Evolutionary conservation across 192 early-diverging fungal species (phyloP), one percentile per base, ranked within the genome.

Genomic region (Linnemannia zychae): DNA sequence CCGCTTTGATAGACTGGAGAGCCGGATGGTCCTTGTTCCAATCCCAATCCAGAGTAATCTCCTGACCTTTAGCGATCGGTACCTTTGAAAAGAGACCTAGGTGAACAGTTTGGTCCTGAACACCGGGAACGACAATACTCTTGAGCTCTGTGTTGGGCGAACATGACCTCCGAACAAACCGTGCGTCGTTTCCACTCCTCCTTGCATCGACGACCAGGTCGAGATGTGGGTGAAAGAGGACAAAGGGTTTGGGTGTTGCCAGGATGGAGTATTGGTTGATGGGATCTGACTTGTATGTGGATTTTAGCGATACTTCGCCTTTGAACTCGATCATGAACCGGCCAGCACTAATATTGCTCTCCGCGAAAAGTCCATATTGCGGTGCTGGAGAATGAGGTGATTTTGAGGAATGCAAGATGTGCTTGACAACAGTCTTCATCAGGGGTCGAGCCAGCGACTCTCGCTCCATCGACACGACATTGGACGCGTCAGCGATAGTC

Each of bases 271-370:
- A 96, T 46, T 94, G 88, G 81, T 95, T 95, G 72, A 88, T 89
- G 13, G 92, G 89, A 28, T 93, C 91, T 37, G 89, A 81, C 74
- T 93, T 93, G 88, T 94, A 94, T 22, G 87, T 89, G 7, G 92
- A 91, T 57, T 95, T 94, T 16, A 95, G 82, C 0, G 90, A 76
- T 18, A 95, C 88, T 50, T 94, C 91, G 17, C 97, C 97, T 57
- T 93, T 93, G 80, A 95, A 95, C 69, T 97, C 94, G 84, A 93
- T 90, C 65, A 98, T 87, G 76, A 92, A 97, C 46, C 89, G 77
- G 20, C 90, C 79, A 0, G 88, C 70, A 15, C 87, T 67, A 53
- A 96, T 90, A 18, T 90, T 85, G 4, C 82, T 86, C 52, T 91
- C 92, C 5, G 93, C 91, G 87, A 94, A 94, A 18, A 95, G 74